Conservation (phyloP, 2,329 filamentous ascomycete species). For the Ophiostoma sp. region DNA sequence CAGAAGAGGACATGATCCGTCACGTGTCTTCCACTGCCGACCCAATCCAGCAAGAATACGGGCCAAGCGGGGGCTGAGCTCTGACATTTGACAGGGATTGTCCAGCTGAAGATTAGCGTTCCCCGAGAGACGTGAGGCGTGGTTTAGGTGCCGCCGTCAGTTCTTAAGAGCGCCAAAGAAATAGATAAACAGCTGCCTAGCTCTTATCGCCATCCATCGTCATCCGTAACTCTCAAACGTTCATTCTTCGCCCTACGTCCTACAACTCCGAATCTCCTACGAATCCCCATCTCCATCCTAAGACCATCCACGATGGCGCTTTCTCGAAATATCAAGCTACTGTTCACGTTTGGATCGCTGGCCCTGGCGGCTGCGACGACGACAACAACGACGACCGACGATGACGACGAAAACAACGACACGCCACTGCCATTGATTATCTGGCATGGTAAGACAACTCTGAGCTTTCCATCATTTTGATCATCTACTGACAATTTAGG, state of each 20-base stretch:
- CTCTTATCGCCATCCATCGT: conserved; percentile 4
- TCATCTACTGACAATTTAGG: conserved; percentile 41
- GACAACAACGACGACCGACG: background rate
- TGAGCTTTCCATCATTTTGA: background rate
- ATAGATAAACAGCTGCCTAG: conserved; percentile 18
- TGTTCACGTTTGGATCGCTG: conserved; percentile 38
- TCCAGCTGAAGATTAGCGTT: background rate
- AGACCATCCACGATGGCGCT: conserved; percentile 34
- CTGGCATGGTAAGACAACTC: conserved; percentile 68
- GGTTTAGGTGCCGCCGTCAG: background rate
- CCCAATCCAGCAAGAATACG: background rate
- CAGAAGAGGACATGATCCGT: background rate
- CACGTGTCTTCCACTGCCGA: background rate
- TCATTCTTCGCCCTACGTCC: background rate
- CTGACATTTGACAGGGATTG: background rate
- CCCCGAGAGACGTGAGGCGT: conserved; percentile 2
- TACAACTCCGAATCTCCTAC: background rate
- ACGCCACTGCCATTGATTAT: conserved; percentile 86
- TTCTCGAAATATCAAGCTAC: conserved; percentile 32
- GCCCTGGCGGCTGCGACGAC: conserved; percentile 39
- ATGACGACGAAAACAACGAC: conserved; percentile 49
- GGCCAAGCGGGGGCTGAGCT: background rate
- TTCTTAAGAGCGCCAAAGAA: background rate
- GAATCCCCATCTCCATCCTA: background rate
- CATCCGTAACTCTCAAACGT: background rate